These are phyloP conservation scores for Umbilicaria muhlenbergii DNA, from an alignment of 495 filamentous ascomycete species.

Conservation along the genomic window DNA sequence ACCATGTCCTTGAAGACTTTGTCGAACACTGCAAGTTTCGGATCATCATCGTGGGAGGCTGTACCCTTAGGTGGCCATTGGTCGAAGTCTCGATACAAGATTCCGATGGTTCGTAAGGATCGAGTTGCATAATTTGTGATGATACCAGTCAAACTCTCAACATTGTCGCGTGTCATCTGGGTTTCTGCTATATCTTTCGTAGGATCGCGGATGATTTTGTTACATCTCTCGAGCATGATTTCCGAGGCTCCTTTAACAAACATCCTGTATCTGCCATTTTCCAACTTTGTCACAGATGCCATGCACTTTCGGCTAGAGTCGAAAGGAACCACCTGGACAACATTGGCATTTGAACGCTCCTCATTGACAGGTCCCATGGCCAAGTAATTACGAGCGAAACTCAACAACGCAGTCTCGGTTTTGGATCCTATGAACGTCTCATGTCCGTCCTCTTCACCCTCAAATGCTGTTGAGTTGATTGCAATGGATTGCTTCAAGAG, in stretches of 20 bases:
- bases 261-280: conserved; percentile 52
- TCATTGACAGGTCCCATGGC: conserved; percentile 57
- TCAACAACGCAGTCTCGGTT: conserved; percentile 72
- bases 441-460: conserved; percentile 51
- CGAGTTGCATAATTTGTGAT: conserved; percentile 67
- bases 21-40: conserved; percentile 58
- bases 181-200: conserved; percentile 38
- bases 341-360: conserved; percentile 50
- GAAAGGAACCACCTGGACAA: conserved; percentile 67
- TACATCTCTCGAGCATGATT: conserved; percentile 60
- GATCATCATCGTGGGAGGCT: conserved; percentile 50
- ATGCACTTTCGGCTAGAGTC: conserved; percentile 82
- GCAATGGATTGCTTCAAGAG: conserved; percentile 60
- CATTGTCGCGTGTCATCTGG: conserved; percentile 41
- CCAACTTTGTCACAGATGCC: conserved; percentile 57
- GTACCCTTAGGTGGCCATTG: conserved; percentile 68
- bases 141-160: conserved; percentile 40
- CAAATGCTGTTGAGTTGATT: conserved; percentile 80
- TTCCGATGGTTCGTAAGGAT: conserved; percentile 74
- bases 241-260: conserved; percentile 84
- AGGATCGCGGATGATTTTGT: conserved; percentile 55
- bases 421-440: conserved; percentile 72
- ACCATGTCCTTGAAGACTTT: conserved; percentile 65
- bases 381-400: conserved; percentile 59
- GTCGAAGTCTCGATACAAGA: conserved; percentile 78